Conservation (phyloP, 2,329 filamentous ascomycete species). For the Davidsoniella virescens region DNA sequence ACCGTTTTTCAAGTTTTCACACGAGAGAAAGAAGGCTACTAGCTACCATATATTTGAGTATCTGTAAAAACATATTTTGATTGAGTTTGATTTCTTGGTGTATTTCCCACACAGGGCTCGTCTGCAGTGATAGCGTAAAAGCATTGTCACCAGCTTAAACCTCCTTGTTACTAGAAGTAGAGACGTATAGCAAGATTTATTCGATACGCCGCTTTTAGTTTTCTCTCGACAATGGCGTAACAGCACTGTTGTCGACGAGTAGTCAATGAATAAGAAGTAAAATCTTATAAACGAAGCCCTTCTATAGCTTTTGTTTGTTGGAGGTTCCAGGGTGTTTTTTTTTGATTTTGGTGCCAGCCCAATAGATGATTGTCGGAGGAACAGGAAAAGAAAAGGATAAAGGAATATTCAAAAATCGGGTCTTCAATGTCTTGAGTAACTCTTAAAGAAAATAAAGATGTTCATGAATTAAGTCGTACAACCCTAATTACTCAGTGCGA, state of each 20-base stretch:
- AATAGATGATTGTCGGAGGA: slow-evolving; percentile 13
- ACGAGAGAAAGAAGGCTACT: too few species aligned
- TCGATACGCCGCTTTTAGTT: slow-evolving; percentile 22
- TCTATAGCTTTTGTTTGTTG: background rate
- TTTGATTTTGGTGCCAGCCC: background rate
- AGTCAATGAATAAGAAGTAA: slow-evolving; percentile 4
- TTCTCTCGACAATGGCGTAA: slow-evolving; percentile 30
- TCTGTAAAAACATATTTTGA: background rate
- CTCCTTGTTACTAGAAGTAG: too few species aligned
- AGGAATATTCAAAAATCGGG: background rate
- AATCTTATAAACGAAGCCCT: background rate
- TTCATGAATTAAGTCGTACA: too few species aligned
- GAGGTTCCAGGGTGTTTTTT: background rate
- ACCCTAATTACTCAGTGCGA: too few species aligned
- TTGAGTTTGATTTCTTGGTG: background rate
- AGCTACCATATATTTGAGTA: background rate
- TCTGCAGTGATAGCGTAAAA: slow-evolving; percentile 31
- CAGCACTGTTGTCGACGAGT: slow-evolving; percentile 30
- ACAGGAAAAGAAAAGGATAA: background rate
- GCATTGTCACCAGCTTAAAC: slow-evolving; percentile 29
- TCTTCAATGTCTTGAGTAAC: too few species aligned
- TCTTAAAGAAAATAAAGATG: background rate
- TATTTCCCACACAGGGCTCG: slow-evolving; percentile 6
- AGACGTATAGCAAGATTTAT: slow-evolving; percentile 1
- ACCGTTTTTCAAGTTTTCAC: too few species aligned